Evolutionary conservation across 345 rosid genomes (phyloP).

Genomic region (Erodium maritimum): DNA sequence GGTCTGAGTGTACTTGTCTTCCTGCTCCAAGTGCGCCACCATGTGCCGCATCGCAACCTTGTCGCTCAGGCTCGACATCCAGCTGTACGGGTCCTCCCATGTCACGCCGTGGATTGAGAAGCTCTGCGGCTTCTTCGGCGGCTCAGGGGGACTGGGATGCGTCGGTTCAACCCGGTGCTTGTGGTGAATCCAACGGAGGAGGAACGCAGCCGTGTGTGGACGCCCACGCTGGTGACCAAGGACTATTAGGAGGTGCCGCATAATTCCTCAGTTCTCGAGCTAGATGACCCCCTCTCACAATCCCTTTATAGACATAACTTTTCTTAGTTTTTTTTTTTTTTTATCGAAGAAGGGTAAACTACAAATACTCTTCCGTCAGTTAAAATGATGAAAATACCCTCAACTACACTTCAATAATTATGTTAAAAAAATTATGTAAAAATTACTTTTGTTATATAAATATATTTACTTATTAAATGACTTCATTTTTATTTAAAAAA

Average conservation of each 20-base stretch:
- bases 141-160: slow-evolving; percentile 67
- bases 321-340: too few species aligned
- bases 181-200: slow-evolving; percentile 30
- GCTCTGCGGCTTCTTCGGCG: slow-evolving; percentile 69
- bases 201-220: background rate
- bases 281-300: too few species aligned
- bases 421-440: too few species aligned
- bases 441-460: too few species aligned
- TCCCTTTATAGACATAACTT: too few species aligned
- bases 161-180: slow-evolving; percentile 34
- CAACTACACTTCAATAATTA: too few species aligned
- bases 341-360: too few species aligned
- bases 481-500: too few species aligned
- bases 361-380: too few species aligned
- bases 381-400: too few species aligned
- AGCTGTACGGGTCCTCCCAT: slow-evolving; percentile 91
- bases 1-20: slow-evolving; percentile 87
- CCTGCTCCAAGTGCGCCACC: slow-evolving; percentile 91
- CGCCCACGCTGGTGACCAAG: slow-evolving; percentile 10
- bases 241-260: slow-evolving; percentile 29
- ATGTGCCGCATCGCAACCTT: slow-evolving; percentile 95
- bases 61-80: slow-evolving; percentile 86
- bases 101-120: slow-evolving; percentile 57
- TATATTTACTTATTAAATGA: too few species aligned
- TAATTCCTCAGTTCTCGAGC: too few species aligned